Evolutionary conservation across 2,329 filamentous ascomycete species (phyloP).

Genomic region (Clonostachys rhizophaga): DNA sequence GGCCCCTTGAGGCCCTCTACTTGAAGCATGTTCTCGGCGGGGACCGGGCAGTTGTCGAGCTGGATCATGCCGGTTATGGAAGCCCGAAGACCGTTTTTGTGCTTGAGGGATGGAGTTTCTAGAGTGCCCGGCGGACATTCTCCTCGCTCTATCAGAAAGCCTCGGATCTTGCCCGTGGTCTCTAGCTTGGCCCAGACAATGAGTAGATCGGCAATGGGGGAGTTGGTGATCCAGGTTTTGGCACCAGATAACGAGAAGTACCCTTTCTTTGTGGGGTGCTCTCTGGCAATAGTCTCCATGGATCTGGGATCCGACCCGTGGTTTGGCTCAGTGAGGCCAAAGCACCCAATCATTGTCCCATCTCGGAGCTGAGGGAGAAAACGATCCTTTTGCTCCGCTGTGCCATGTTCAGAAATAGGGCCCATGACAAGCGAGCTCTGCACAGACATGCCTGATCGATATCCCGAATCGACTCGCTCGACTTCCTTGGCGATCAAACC

Average conservation of each 20-base stretch:
- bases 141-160: constrained; percentile 75
- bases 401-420: constrained; percentile 77
- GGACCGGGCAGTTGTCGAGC: constrained; percentile 76
- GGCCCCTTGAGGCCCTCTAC: constrained; percentile 77
- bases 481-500: constrained; percentile 79
- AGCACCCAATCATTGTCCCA: constrained; percentile 71
- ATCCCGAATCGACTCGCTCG: constrained; percentile 78
- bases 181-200: constrained; percentile 85
- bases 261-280: constrained; percentile 71
- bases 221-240: constrained; percentile 89
- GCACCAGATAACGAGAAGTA: constrained; percentile 67
- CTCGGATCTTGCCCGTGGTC: constrained; percentile 68
- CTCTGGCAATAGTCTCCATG: constrained; percentile 77
- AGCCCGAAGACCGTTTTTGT: constrained; percentile 86
- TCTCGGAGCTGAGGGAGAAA: constrained; percentile 70
- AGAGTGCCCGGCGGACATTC: constrained; percentile 76
- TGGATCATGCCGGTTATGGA: constrained; percentile 93
- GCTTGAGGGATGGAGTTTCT: constrained; percentile 77
- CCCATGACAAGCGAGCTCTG: constrained; percentile 84
- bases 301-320: constrained; percentile 80
- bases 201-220: constrained; percentile 72
- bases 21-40: constrained; percentile 79
- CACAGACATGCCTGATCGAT: constrained; percentile 80
- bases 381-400: constrained; percentile 72
- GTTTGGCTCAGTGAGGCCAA: constrained; percentile 80